These are phyloP conservation scores for Fusarium sp. DNA, from an alignment of 2,329 filamentous ascomycete species.

Conservation along the genomic window DNA sequence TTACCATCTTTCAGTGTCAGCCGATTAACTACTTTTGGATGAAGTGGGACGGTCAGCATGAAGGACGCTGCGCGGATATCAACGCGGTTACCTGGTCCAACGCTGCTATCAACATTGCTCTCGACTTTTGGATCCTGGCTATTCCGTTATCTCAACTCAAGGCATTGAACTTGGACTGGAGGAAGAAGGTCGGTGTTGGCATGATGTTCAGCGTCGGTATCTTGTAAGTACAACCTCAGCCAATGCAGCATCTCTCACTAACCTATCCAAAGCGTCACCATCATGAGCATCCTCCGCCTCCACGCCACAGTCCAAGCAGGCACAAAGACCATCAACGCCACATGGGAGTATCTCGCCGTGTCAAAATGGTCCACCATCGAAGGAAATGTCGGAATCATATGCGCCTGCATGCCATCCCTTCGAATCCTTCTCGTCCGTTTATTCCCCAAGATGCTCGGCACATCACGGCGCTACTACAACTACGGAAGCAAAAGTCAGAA, in stretches of 20 bases:
- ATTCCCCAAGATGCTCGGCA: constrained; percentile 51
- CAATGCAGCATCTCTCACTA: neutral
- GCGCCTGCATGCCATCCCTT: constrained; percentile 53
- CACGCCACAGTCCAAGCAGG: constrained; percentile 48
- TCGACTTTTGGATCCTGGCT: constrained; percentile 64
- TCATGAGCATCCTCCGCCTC: constrained; percentile 54
- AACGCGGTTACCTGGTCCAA: constrained; percentile 63
- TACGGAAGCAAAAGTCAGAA: constrained; percentile 34
- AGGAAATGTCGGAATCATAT: constrained; percentile 53
- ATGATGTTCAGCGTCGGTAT: constrained; percentile 63
- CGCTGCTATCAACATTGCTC: constrained; percentile 62
- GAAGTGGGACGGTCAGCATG: constrained; percentile 60
- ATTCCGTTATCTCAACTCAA: constrained; percentile 61
- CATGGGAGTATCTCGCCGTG: constrained; percentile 50
- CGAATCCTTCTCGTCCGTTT: constrained; percentile 51
- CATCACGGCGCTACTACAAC: constrained; percentile 47
- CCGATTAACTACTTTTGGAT: constrained; percentile 65
- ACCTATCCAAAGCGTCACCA: constrained; percentile 45
- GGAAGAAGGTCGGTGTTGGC: constrained; percentile 60
- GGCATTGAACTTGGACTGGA: constrained; percentile 56
- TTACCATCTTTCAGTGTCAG: constrained; percentile 61
- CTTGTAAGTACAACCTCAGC: constrained; percentile 50
- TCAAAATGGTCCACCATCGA: constrained; percentile 53
- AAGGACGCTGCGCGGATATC: constrained; percentile 61
- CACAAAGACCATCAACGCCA: constrained; percentile 46